These are phyloP conservation scores for Quercus gilva DNA, from an alignment of 306 rosid species.

Conservation along the genomic window DNA sequence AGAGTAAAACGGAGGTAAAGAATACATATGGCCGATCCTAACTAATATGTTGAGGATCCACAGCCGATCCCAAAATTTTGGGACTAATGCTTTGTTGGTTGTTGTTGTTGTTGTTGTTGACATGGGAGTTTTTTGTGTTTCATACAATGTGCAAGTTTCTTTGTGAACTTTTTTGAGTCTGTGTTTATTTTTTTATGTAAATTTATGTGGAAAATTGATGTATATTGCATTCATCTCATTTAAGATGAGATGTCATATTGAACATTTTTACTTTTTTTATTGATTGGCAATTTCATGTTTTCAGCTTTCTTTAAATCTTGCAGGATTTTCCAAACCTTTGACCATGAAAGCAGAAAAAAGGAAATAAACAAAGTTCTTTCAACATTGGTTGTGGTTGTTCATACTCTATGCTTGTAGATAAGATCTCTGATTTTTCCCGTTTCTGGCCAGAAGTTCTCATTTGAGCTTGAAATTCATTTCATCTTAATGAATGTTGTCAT, in stretches of 20 bases:
- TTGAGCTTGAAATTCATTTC: too few relatives aligned
- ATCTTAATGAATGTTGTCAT: too few relatives aligned
- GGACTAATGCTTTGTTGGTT: too few relatives aligned
- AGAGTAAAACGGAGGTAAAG: too few relatives aligned
- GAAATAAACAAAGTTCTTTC: background rate
- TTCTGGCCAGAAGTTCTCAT: background rate
- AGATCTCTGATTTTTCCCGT: background rate
- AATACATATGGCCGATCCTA: too few relatives aligned
- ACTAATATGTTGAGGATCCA: too few relatives aligned
- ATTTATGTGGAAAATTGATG: background rate
- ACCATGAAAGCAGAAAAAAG: background rate
- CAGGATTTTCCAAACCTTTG: conserved; percentile 9
- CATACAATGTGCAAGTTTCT: background rate
- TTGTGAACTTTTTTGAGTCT: background rate
- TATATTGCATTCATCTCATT: background rate
- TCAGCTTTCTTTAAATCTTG: background rate
- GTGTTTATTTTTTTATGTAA: background rate
- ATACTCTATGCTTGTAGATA: conserved; percentile 10
- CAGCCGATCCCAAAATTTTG: too few relatives aligned
- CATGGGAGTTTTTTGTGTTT: background rate
- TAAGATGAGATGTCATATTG: background rate
- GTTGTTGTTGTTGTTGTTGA: background rate
- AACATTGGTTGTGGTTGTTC: background rate
- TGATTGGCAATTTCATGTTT: background rate
- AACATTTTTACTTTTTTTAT: background rate